Base-by-base conservation (phyloP, 805 yeast species). In the Teunomyces gatunensis region DNA sequence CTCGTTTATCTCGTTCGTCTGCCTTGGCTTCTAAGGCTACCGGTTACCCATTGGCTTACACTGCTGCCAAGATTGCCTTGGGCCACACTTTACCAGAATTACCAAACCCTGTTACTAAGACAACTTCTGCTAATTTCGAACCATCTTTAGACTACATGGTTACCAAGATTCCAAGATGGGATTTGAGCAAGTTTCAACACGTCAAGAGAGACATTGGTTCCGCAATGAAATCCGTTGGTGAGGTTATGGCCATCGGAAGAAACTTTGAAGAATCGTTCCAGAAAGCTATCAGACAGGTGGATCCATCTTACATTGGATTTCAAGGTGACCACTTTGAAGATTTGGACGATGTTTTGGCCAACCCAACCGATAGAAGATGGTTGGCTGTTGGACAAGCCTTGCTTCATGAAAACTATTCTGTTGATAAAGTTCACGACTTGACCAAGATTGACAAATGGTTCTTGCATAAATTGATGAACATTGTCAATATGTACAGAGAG, bases 21-120 rank as follows among this genome's bases (percentile, higher is more conserved):
- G 99, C 99, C 39, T 80, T 92, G 57, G 99, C 99, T 28, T 92
- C 98, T 33, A 92, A 92, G 74, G 99, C 99, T 40, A 92, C 99
- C 34, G 99, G 99, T 59, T 92, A 92, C 68, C 99, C 99, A 55
- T 83, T 92, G 61, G 99, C 99, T 49, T 92, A 92, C 72, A 94
- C 97, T 47, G 99, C 99, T 56, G 98, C 98, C 50, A 92, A 92
- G 77, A 87, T 92, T 58, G 99, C 94, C 46, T 79, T 92, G 50
- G 96, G 96, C 54, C 89, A 87, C 74, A 89, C 98, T 29, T 80
- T 92, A 59, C 96, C 96, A 32, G 97, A 92, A 69, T 77, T 92
- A 59, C 96, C 96, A 57, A 92, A 92, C 73, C 95, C 97, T 44
- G 97, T 92, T 39, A 92, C 99, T 54, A 89, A 89, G 73, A 86